phyloP scores from a whole-genome alignment of 495 filamentous ascomycete genomes.

The Umbilicaria muhlenbergii region DNA sequence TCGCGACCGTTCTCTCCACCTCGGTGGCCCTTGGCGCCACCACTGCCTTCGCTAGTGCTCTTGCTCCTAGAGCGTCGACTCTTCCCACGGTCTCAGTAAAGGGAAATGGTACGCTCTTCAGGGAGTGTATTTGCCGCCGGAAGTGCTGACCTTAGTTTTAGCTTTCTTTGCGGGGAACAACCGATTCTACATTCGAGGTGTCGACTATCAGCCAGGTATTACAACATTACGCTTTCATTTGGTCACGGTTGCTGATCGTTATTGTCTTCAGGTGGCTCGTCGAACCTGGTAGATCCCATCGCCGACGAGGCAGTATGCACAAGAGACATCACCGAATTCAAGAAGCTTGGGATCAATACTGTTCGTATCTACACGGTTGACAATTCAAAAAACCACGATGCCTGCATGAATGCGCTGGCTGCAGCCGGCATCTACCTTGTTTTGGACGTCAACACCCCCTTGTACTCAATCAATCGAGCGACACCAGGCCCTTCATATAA shows the following conservation, averaged over 20 bases:
- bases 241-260: constrained; percentile 4
- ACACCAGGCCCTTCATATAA: constrained; percentile 75
- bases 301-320: constrained; percentile 53
- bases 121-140: not conserved
- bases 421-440: constrained; percentile 86
- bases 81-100: constrained; percentile 26
- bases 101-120: constrained; percentile 25
- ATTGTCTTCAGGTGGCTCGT: constrained; percentile 42
- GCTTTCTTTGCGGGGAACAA: constrained; percentile 75
- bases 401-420: constrained; percentile 68
- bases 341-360: constrained; percentile 77
- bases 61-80: constrained; percentile 7
- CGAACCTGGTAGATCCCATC: constrained; percentile 62
- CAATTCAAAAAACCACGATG: constrained; percentile 67
- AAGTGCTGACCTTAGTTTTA: constrained; percentile 10
- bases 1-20: constrained; percentile 6
- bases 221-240: not conserved
- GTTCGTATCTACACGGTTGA: constrained; percentile 89
- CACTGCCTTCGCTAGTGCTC: constrained; percentile 7
- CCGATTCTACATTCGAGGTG: constrained; percentile 86
- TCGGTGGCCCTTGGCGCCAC: constrained; percentile 12
- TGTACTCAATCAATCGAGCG: constrained; percentile 70
- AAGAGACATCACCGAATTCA: constrained; percentile 74
- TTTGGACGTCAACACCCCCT: constrained; percentile 65
- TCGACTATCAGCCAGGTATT: constrained; percentile 76